These are phyloP conservation scores for Euclidium syriacum DNA, from an alignment of 345 rosid species.

Conservation along the genomic window DNA sequence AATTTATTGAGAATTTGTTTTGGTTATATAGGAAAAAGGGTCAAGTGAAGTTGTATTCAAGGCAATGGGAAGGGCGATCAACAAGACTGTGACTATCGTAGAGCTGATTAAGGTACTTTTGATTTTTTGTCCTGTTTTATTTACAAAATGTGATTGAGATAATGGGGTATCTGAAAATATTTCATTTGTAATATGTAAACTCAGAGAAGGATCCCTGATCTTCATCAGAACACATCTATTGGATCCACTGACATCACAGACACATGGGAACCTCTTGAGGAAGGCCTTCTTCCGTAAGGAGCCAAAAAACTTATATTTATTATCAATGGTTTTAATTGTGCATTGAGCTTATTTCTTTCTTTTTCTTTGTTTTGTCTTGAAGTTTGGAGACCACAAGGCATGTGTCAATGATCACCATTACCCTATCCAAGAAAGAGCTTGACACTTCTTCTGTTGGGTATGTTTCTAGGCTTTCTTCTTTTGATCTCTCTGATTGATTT, in stretches of 20 bases:
- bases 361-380: slow-evolving; percentile 9
- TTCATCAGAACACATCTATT: slow-evolving; percentile 67
- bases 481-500: background rate
- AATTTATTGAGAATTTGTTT: background rate
- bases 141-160: background rate
- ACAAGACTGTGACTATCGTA: slow-evolving; percentile 65
- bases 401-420: slow-evolving; percentile 91
- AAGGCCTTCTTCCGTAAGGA: slow-evolving; percentile 74
- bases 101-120: slow-evolving; percentile 57
- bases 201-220: slow-evolving; percentile 83
- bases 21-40: slow-evolving; percentile 47
- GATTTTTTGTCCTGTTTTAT: background rate
- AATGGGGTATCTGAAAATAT: background rate
- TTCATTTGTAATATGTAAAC: background rate
- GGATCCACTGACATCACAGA: slow-evolving; percentile 86
- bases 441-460: slow-evolving; percentile 73
- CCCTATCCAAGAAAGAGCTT: slow-evolving; percentile 74
- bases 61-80: slow-evolving; percentile 84
- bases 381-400: slow-evolving; percentile 97
- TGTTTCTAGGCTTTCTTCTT: slow-evolving; percentile 19
- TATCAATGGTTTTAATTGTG: background rate
- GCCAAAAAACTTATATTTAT: background rate
- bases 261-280: slow-evolving; percentile 83
- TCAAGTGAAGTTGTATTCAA: slow-evolving; percentile 55
- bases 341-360: background rate